Evolutionary conservation across 768 basidiomycete genomes (phyloP), one percentile per base, ranked within the genome.

Genomic region (Cantharellus cinnabarinus): DNA sequence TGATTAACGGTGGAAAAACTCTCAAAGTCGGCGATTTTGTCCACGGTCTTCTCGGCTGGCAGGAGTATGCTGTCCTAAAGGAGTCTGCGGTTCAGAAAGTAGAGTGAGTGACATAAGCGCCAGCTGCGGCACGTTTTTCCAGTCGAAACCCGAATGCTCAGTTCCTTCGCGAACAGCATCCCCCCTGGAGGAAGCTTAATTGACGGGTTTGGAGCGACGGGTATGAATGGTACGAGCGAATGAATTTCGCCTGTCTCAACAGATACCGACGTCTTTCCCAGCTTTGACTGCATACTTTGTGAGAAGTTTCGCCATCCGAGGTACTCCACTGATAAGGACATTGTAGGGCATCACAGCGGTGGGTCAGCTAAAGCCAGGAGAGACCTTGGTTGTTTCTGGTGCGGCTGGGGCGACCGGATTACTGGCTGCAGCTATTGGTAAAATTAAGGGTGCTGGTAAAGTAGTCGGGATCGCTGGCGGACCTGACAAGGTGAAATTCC

Each of bases 201-300:
- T 29, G 20, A 29, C 20, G 20, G 20, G 20, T 29, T 29, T 29
- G 20, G 20, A 29, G 20, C 20, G 20, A 29, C 20, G 20, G 20
- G 20, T 29, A 29, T 29, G 20, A 29, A 29, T 29, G 20, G 20
- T 29, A 29, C 20, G 20, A 29, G 20, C 1, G 20, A 29, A 29
- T 29, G 20, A 29, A 29, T 29, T 29, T 29, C 20, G 20, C 20
- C 20, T 29, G 20, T 29, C 20, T 29, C 20, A 29, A 29, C 20
- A 29, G 20, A 29, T 29, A 48, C 44, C 44, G 44, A 10, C 20
- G 44, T 10, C 20, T 41, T 42, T 42, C 53, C 29, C 65, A 85
- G 86, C 86, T 4, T 65, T 89, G 67, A 93, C 91, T 3, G 90
- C 91, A 3, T 95, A 91, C 69, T 88, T 91, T 63, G 89, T 89